Evolutionary conservation across 306 rosid genomes (phyloP).

Genomic region (Trifolium pratense): DNA sequence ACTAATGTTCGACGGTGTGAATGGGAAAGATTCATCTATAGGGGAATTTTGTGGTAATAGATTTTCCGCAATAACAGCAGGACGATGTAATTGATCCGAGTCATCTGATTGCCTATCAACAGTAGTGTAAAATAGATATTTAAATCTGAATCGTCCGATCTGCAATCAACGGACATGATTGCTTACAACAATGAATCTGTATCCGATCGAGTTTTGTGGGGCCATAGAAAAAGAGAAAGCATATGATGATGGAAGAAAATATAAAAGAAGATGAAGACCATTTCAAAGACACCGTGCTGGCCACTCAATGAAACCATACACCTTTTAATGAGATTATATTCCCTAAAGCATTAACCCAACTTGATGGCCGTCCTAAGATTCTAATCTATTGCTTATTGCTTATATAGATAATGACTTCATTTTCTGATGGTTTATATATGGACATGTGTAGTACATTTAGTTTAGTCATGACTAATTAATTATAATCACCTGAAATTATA

Average conservation of each 20-base stretch:
- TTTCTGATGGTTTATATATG: constrained; percentile 1
- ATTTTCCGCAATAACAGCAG: no score
- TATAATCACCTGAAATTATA: background rate
- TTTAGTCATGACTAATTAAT: background rate
- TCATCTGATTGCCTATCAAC: no score
- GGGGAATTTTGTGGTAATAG: no score
- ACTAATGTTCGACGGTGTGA: no score
- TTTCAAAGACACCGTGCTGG: constrained; percentile 62
- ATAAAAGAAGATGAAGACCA: constrained; percentile 38
- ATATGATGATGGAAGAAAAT: constrained; percentile 15
- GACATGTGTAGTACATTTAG: constrained; percentile 18
- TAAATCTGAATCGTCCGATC: no score
- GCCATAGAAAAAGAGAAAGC: constrained; percentile 35
- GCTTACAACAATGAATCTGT: no score
- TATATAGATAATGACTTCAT: constrained; percentile 53
- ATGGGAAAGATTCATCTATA: background rate
- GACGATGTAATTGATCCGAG: no score
- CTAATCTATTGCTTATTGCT: constrained; percentile 49
- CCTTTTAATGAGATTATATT: constrained; percentile 67
- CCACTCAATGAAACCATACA: constrained; percentile 62
- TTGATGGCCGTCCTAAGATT: constrained; percentile 80
- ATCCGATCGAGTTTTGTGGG: constrained; percentile 54
- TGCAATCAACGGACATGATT: no score
- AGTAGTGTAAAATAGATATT: no score
- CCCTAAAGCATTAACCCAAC: constrained; percentile 57